Conservation (phyloP, 78 protist genomes). For the Acrasis kona region DNA sequence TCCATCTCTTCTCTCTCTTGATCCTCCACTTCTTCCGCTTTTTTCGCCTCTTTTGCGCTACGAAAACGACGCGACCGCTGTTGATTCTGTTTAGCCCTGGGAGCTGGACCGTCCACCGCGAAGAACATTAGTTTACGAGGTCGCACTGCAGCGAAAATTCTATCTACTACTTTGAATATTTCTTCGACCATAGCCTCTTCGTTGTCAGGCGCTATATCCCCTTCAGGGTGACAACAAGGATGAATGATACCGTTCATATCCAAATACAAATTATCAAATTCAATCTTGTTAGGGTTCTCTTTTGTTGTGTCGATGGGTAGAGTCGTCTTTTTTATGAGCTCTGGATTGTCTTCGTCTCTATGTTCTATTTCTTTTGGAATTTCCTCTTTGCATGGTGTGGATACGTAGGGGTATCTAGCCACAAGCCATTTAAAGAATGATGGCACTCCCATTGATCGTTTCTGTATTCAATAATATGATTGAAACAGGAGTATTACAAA, state of each 20-base stretch:
- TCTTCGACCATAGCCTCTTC: constrained; percentile 62
- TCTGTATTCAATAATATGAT: neutral
- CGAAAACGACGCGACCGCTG: constrained; percentile 88
- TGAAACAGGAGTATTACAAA: neutral
- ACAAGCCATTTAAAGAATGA: constrained; percentile 80
- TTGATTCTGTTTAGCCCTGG: constrained; percentile 94
- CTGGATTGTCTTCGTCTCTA: neutral
- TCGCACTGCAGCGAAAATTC: constrained; percentile 78
- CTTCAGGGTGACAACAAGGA: constrained; percentile 76
- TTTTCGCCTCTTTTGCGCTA: constrained; percentile 61
- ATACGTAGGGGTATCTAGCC: constrained; percentile 66
- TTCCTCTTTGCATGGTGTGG: constrained; percentile 1
- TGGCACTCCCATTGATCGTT: constrained; percentile 49
- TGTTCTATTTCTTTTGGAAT: neutral
- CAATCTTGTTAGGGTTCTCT: constrained; percentile 69
- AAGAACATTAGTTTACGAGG: constrained; percentile 94
- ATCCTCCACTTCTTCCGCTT: neutral
- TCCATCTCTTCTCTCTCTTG: constrained; percentile 29
- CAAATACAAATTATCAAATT: constrained; percentile 94
- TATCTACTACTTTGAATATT: constrained; percentile 86
- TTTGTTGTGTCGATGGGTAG: neutral
- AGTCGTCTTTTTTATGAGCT: neutral
- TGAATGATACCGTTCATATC: constrained; percentile 99
- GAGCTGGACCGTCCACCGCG: constrained; percentile 94
- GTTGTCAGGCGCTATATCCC: neutral